These are phyloP conservation scores for Fusarium kyushuense DNA, from an alignment of 2,329 filamentous ascomycete species.

Conservation along the genomic window DNA sequence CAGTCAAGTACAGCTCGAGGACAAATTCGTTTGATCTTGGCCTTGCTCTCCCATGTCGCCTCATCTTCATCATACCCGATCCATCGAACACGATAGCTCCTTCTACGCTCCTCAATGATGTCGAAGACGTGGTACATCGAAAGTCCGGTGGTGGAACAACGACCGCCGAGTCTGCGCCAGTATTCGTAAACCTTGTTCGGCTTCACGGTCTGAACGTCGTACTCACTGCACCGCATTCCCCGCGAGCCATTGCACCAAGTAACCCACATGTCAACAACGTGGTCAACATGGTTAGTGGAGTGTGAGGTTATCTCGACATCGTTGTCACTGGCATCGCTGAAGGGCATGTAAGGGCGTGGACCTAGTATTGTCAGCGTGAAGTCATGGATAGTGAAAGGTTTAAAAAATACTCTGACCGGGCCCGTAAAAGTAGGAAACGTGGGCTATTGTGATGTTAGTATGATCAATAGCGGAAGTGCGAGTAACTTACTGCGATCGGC, in stretches of 20 bases:
- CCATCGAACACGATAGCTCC: background rate
- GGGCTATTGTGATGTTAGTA: background rate
- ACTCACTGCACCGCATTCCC: background rate
- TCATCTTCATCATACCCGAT: background rate
- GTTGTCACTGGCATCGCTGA: accelerated
- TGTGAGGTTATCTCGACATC: background rate
- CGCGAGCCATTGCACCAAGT: background rate
- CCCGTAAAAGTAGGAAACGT: background rate
- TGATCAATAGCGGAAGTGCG: no score
- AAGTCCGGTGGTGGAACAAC: background rate
- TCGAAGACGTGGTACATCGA: background rate
- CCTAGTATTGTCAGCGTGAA: background rate
- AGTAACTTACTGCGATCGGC: background rate
- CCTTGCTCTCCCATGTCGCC: background rate
- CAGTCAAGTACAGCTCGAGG: background rate
- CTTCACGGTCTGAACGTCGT: background rate
- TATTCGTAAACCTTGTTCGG: background rate
- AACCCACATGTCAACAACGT: background rate
- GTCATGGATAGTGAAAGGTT: accelerated
- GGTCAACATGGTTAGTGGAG: background rate
- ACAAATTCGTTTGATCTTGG: background rate
- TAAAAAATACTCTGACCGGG: background rate
- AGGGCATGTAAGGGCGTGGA: background rate
- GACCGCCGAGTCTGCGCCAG: background rate
- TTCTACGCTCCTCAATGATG: background rate